A percentile compares a stretch with the other conserved stretches of the same genome.
Evolutionary conservation across 352 stramenopile species (phyloP).

Genomic region (Pythium coloratum): DNA sequence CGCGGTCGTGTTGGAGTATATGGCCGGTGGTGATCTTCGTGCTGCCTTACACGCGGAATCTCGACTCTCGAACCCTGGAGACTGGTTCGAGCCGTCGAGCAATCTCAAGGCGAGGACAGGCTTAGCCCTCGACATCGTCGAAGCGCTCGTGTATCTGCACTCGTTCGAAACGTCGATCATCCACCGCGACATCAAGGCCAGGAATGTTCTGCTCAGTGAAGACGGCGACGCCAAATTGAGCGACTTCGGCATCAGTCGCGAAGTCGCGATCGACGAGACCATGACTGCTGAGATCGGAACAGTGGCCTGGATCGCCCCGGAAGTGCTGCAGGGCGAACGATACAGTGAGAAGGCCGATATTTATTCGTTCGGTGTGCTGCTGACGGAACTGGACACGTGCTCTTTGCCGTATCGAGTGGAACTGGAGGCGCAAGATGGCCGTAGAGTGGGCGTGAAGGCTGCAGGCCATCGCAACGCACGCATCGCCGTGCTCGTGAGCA

Average conservation of each 20-base stretch:
- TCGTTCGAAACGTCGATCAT: conserved; percentile 29
- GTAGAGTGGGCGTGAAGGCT: background rate
- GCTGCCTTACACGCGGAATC: background rate
- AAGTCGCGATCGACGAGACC: conserved; percentile 14
- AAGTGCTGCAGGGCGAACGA: background rate
- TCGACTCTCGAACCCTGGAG: background rate
- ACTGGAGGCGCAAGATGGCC: background rate
- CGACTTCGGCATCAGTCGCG: conserved; percentile 27
- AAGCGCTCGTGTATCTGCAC: conserved; percentile 33
- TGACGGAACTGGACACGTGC: conserved; percentile 26
- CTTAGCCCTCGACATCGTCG: conserved; percentile 21
- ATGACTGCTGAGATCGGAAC: conserved; percentile 32
- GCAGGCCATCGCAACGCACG: conserved; percentile 15
- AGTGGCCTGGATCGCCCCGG: conserved; percentile 6
- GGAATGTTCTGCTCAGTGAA: conserved; percentile 24
- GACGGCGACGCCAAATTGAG: conserved; percentile 23
- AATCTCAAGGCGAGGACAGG: conserved; percentile 16
- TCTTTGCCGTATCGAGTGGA: conserved; percentile 7
- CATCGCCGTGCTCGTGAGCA: conserved; percentile 27
- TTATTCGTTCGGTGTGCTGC: conserved; percentile 29
- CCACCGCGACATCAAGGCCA: conserved; percentile 31
- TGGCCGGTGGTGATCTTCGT: conserved; percentile 22
- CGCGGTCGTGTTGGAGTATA: conserved; percentile 37
- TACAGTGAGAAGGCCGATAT: conserved; percentile 18
- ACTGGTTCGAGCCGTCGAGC: conserved; percentile 10